Conservation (phyloP, 768 basidiomycete species). For the Calocybe gangraenosa region DNA sequence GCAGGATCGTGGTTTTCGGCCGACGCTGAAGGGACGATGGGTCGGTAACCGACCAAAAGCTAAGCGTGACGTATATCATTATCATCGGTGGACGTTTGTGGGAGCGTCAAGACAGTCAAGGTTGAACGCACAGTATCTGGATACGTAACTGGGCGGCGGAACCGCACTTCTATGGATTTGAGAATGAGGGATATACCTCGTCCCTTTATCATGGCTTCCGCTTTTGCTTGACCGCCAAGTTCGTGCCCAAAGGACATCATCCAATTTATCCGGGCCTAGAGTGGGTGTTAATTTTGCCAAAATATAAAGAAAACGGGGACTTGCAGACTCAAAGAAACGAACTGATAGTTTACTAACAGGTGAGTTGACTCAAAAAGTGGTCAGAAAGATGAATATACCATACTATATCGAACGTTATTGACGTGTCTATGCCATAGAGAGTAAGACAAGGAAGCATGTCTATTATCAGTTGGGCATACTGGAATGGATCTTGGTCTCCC, state of each 20-base stretch:
- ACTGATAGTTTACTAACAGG: slow-evolving; percentile 32
- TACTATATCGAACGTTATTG: slow-evolving; percentile 74
- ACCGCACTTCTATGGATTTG: slow-evolving; percentile 65
- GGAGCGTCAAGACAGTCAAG: slow-evolving; percentile 22
- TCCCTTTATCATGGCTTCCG: slow-evolving; percentile 54
- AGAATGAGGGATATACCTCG: slow-evolving; percentile 71
- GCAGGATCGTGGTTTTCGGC: slow-evolving; percentile 25
- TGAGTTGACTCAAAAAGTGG: background rate
- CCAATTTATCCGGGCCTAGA: slow-evolving; percentile 68
- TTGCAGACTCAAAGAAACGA: slow-evolving; percentile 67
- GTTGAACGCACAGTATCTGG: slow-evolving; percentile 61
- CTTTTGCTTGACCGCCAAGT: slow-evolving; percentile 54
- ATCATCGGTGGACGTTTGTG: background rate
- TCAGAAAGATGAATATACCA: slow-evolving; percentile 15
- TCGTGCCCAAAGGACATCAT: slow-evolving; percentile 51
- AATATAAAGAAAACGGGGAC: slow-evolving; percentile 12
- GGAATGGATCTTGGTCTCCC: slow-evolving; percentile 79
- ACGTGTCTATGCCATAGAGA: slow-evolving; percentile 51
- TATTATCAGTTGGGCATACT: slow-evolving; percentile 40
- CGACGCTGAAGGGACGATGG: slow-evolving; percentile 5
- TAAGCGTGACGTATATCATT: slow-evolving; percentile 18
- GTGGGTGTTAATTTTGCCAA: background rate
- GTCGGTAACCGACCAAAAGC: slow-evolving; percentile 62
- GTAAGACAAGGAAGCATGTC: background rate
- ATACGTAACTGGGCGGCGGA: slow-evolving; percentile 66